Evolutionary conservation across 768 basidiomycete genomes (phyloP).

Genomic region (Stropharia rugosoannulata): DNA sequence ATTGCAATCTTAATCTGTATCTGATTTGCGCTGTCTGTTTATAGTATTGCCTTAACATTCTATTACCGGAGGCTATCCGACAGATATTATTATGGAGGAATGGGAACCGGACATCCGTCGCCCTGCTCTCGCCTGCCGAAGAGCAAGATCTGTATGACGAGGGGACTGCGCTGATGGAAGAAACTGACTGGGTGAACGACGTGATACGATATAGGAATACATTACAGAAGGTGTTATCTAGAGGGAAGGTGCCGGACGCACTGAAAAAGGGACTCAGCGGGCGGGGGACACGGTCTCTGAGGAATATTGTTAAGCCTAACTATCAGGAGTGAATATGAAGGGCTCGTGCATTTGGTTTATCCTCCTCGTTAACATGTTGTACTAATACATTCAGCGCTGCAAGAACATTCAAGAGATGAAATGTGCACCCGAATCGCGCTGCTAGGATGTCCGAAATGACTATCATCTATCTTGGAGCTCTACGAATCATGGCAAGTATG

Average conservation of each 20-base stretch:
- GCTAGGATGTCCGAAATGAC: no score
- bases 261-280: neutral
- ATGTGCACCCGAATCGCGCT: no score
- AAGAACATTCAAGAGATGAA: no score
- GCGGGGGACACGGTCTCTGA: constrained; percentile 21
- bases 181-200: constrained; percentile 73
- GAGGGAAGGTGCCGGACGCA: neutral
- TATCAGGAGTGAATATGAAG: constrained; percentile 24
- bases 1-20: neutral
- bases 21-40: neutral
- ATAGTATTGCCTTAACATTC: constrained; percentile 71
- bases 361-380: neutral
- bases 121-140: constrained; percentile 49
- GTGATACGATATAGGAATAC: constrained; percentile 44
- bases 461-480: no score
- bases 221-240: constrained; percentile 16
- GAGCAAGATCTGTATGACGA: constrained; percentile 54
- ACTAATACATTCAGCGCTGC: neutral
- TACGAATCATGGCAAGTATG: no score
- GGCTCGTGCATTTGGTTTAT: neutral
- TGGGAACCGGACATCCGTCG: constrained; percentile 51
- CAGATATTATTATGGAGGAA: constrained; percentile 76
- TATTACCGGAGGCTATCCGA: constrained; percentile 68
- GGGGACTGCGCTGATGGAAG: constrained; percentile 44
- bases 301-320: constrained; percentile 21